Conservation (phyloP, 805 yeast species). For the Candida qinlingensis region DNA sequence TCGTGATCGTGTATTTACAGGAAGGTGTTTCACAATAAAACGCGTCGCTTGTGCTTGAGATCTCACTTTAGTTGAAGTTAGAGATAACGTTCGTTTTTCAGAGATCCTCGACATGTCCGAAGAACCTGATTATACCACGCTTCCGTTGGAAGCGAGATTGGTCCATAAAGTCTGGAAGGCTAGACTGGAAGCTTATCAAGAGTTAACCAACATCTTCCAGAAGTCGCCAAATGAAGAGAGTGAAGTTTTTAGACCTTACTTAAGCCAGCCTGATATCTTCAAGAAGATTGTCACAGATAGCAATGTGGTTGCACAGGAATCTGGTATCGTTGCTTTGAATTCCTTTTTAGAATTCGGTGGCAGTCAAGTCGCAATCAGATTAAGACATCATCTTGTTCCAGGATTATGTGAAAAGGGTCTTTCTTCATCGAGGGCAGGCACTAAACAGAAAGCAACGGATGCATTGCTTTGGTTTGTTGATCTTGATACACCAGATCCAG, state of each 20-base stretch:
- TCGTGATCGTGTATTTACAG: too few relatives aligned
- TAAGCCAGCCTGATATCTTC: conserved; percentile 48
- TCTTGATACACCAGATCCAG: conserved; percentile 56
- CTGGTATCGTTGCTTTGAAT: conserved; percentile 56
- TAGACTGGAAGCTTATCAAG: conserved; percentile 74
- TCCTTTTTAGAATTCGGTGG: conserved; percentile 57
- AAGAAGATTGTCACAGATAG: conserved; percentile 63
- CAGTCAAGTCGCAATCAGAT: conserved; percentile 31
- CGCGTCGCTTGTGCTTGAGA: too few relatives aligned
- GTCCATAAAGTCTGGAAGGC: conserved; percentile 82
- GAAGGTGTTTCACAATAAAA: too few relatives aligned
- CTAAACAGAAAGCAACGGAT: conserved; percentile 61
- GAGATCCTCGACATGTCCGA: conserved; percentile 5
- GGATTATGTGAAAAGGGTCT: conserved; percentile 78
- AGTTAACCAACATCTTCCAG: conserved; percentile 46
- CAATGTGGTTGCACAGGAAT: conserved; percentile 90
- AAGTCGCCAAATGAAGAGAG: conserved; percentile 52
- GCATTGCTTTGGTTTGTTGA: conserved; percentile 62
- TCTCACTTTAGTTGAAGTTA: too few relatives aligned
- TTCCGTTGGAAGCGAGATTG: conserved; percentile 23
- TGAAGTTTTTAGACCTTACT: conserved; percentile 44
- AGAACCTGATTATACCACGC: conserved; percentile 20
- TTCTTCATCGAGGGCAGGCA: conserved; percentile 67
- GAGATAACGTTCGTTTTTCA: neutral
- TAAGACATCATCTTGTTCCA: conserved; percentile 39